Evolutionary conservation across 1,284 basidiomycete genomes (phyloP).

Genomic region (Ustilago sp.): DNA sequence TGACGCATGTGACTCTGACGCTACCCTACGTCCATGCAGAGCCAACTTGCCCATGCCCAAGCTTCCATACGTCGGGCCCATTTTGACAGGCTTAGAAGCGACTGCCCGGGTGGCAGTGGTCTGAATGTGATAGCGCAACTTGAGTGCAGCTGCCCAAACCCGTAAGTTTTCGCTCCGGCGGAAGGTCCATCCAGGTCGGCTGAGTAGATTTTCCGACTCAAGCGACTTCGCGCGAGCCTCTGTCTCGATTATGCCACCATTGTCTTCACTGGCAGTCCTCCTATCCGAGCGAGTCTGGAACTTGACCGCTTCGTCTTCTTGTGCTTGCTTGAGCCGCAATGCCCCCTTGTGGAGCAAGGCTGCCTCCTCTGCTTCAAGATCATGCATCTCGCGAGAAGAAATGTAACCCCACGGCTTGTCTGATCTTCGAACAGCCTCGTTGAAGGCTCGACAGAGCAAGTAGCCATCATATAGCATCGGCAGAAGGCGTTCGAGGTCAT

Average conservation of each 20-base stretch:
- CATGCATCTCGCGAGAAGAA: conserved; percentile 79
- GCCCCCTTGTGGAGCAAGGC: conserved; percentile 61
- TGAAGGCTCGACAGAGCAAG: conserved; percentile 82
- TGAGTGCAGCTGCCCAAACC: conserved; percentile 50
- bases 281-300: conserved; percentile 31
- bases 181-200: conserved; percentile 54
- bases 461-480: conserved; percentile 74
- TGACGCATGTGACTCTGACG: conserved; percentile 28
- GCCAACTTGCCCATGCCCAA: conserved; percentile 41
- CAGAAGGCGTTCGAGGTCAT: conserved; percentile 21
- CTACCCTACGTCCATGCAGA: conserved; percentile 34
- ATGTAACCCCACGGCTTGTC: conserved; percentile 87
- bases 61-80: conserved; percentile 23
- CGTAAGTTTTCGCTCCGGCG: conserved; percentile 55
- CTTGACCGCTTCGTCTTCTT: conserved; percentile 69
- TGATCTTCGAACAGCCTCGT: conserved; percentile 80
- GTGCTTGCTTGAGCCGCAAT: conserved; percentile 61
- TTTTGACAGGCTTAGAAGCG: not conserved
- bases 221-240: not conserved
- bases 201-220: not conserved
- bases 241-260: not conserved
- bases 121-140: conserved; percentile 47
- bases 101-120: conserved; percentile 26
- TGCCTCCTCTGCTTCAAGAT: conserved; percentile 69
- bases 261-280: conserved; percentile 10